A percentile compares a stretch with the other conserved stretches of the same genome.
Conservation (phyloP, 2,329 filamentous ascomycete species). For the Colletotrichum sp. region DNA sequence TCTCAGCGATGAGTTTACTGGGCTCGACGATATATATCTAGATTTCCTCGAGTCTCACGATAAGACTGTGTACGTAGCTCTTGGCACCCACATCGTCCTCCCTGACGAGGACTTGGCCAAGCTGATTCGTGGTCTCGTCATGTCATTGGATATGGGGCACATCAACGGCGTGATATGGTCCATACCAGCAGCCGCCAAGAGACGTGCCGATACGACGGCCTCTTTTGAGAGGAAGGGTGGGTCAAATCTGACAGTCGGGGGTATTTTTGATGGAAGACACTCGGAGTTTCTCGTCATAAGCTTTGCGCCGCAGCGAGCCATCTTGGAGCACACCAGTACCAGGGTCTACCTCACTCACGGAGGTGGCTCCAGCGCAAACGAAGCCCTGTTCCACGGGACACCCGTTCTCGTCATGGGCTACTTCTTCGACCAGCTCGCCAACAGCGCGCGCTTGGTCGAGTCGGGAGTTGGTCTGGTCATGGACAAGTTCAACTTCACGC, state of each 20-base stretch:
- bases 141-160: slow-evolving; percentile 21
- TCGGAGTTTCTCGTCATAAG: slow-evolving; percentile 32
- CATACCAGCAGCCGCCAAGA: neutral
- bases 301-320: slow-evolving; percentile 46
- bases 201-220: neutral
- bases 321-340: slow-evolving; percentile 38
- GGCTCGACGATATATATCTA: slow-evolving; percentile 28
- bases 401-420: slow-evolving; percentile 39
- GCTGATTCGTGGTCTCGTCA: slow-evolving; percentile 32
- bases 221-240: neutral
- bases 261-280: slow-evolving; percentile 33
- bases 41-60: slow-evolving; percentile 36
- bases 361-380: slow-evolving; percentile 45
- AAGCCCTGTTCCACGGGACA: slow-evolving; percentile 42
- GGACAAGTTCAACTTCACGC: slow-evolving; percentile 40
- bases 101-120: slow-evolving; percentile 31
- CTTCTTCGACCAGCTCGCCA: slow-evolving; percentile 47
- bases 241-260: slow-evolving; percentile 11
- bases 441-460: slow-evolving; percentile 36
- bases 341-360: slow-evolving; percentile 45
- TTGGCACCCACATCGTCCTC: slow-evolving; percentile 46
- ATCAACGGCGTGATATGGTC: slow-evolving; percentile 2
- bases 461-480: slow-evolving; percentile 39
- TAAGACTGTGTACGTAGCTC: slow-evolving; percentile 42
- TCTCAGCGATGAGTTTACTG: slow-evolving; percentile 36